Evolutionary conservation across 2,329 filamentous ascomycete species (phyloP), one percentile per base, ranked within the genome.

Genomic region (Immersiporthe knoxdaviesiana): DNA sequence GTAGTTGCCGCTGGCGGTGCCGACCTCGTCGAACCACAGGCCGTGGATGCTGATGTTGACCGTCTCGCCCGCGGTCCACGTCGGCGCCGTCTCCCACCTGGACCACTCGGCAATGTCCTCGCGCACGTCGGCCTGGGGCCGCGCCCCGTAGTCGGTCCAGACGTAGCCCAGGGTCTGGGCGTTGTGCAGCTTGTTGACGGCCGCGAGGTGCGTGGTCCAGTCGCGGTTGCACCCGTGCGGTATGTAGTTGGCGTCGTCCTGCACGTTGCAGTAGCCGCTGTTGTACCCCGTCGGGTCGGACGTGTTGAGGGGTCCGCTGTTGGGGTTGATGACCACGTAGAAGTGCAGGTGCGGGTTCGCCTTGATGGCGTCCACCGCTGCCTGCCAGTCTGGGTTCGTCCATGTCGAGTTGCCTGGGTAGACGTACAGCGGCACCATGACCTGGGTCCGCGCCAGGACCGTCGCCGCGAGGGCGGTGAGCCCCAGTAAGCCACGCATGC

Each of bases 21-120:
- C 69, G 32, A 72, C 65, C 63, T 73, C 72, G 67, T 72, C 72
- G 50, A 72, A 73, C 70, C 70, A 73, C 37, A 73, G 58, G n/a
- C 72, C 72, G 60, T 71, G 70, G 39, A 73, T 71, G 24, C 67
- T 65, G 37, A 73, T 73, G 56, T 73, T 69, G 64, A 50, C 69
- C 2, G 37, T 60, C 56, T 61, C 14, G 14, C 68, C 65, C n/a
- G 50, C 61, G 12, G 58, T 56, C 70, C 70, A 70, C 16, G 67
- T 68, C 47, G 66, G 41, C 27, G 54, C 66, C 64, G 41, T 66
- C 47, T 68, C 63, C 72, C 72, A 73, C 59, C 44, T 65, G 32
- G 71, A 70, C 66, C 67, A 72, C 47, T 72, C 71, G 3, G 68
- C 21, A 27, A 73, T 70, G 54, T 71, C 69, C 18, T 60, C 66